Conservation (phyloP, 148 eudicot species). For the Dianthus caryophyllus region DNA sequence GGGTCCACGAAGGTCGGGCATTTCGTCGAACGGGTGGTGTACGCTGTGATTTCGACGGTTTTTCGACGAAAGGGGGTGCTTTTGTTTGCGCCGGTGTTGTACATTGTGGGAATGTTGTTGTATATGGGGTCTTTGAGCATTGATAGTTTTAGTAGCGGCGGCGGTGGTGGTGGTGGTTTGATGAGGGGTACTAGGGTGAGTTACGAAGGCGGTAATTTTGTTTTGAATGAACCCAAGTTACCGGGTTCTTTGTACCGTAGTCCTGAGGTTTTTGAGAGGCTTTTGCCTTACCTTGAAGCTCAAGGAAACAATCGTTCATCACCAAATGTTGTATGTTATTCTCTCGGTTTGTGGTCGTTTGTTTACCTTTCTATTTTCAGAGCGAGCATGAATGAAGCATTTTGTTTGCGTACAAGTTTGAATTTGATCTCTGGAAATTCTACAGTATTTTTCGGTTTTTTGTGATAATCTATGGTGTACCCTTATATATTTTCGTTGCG, state of each 20-base stretch:
- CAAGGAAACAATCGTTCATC: conserved; percentile 45
- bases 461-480: no score
- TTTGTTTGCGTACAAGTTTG: no score
- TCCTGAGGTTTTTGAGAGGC: conserved; percentile 69
- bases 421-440: no score
- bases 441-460: no score
- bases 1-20: conserved; percentile 41
- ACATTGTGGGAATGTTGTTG: conserved; percentile 77
- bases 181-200: not conserved
- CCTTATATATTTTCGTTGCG: no score
- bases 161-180: conserved; percentile 12
- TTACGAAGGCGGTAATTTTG: conserved; percentile 29
- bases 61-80: conserved; percentile 75
- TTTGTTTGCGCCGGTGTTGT: conserved; percentile 73
- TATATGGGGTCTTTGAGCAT: conserved; percentile 77
- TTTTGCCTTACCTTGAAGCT: conserved; percentile 64
- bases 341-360: no score
- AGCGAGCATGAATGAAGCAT: no score
- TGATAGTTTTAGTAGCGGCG: conserved; percentile 30
- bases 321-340: conserved; percentile 54
- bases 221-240: conserved; percentile 34
- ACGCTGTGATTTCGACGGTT: conserved; percentile 50
- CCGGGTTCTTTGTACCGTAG: conserved; percentile 80
- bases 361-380: no score
- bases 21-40: conserved; percentile 62